Evolutionary conservation across 2,329 filamentous ascomycete species (phyloP).

Genomic region (Aspergillus niger): DNA sequence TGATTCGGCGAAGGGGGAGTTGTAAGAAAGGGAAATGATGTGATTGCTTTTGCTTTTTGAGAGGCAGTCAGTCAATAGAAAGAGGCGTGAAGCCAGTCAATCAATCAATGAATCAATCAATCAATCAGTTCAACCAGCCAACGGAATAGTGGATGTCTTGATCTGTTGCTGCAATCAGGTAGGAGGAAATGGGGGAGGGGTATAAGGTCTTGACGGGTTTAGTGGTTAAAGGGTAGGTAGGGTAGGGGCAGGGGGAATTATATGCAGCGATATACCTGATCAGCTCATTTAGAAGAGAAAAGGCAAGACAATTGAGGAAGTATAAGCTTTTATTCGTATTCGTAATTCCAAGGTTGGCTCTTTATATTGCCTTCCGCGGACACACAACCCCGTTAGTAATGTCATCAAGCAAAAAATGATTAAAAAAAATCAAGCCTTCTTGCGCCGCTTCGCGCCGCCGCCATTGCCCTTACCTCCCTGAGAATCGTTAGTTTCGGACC

Average conservation of each 20-base stretch:
- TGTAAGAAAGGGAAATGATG: neutral
- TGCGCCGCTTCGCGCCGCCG: slow-evolving; percentile 35
- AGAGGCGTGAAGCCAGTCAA: too few species aligned
- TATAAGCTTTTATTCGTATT: slow-evolving; percentile 2
- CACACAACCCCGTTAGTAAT: slow-evolving; percentile 13
- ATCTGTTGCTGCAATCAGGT: too few species aligned
- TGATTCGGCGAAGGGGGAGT: neutral
- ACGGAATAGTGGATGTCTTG: too few species aligned
- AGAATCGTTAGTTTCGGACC: slow-evolving; percentile 17
- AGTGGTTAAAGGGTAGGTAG: too few species aligned
- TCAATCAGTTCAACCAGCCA: too few species aligned
- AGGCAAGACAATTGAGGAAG: neutral
- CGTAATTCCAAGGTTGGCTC: neutral
- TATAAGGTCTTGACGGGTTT: too few species aligned
- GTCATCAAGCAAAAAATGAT: slow-evolving; percentile 5
- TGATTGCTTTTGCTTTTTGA: too few species aligned
- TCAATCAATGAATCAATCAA: too few species aligned
- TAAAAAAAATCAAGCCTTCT: slow-evolving; percentile 28
- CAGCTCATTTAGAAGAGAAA: neutral
- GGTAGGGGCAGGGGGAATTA: too few species aligned
- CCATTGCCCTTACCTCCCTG: slow-evolving; percentile 27
- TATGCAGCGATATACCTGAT: neutral
- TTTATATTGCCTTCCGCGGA: slow-evolving; percentile 1
- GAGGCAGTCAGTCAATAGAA: too few species aligned
- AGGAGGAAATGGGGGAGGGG: too few species aligned